These are phyloP conservation scores for Megacollybia platyphylla DNA, from an alignment of 1,284 basidiomycete species.

Conservation along the genomic window DNA sequence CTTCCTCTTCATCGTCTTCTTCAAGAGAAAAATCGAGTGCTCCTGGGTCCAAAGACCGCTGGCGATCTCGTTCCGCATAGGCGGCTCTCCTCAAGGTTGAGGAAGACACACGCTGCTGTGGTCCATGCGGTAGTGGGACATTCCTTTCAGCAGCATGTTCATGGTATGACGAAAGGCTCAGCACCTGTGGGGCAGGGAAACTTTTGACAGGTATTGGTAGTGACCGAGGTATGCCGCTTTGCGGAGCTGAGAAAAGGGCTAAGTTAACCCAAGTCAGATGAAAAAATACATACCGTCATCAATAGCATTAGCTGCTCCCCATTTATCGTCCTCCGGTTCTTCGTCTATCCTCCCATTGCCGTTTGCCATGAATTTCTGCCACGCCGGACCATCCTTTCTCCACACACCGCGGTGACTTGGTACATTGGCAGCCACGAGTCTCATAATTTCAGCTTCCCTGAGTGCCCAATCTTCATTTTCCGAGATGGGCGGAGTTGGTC, in stretches of 20 bases:
- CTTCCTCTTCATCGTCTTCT: conserved; percentile 28
- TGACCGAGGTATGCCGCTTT: conserved; percentile 28
- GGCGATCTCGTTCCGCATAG: conserved; percentile 56
- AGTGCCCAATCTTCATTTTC: conserved; percentile 1
- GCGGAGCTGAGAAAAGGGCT: too few relatives aligned
- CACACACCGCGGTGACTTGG: conserved; percentile 63
- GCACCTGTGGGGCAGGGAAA: conserved; percentile 18
- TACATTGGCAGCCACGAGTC: conserved; percentile 50
- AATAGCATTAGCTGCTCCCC: neutral
- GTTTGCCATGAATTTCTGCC: conserved; percentile 45
- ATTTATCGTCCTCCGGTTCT: conserved; percentile 16
- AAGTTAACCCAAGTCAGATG: too few relatives aligned
- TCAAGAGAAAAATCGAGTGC: conserved; percentile 42
- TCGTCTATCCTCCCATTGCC: conserved; percentile 25
- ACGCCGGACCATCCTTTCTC: conserved; percentile 49
- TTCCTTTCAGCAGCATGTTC: conserved; percentile 23
- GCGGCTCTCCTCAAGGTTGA: conserved; percentile 38
- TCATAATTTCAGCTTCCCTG: conserved; percentile 42
- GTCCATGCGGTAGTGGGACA: conserved; percentile 18
- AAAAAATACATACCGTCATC: conserved; percentile 3
- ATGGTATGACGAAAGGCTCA: conserved; percentile 40
- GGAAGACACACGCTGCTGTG: conserved; percentile 23
- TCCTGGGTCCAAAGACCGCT: conserved; percentile 52
- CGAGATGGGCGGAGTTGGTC: neutral
- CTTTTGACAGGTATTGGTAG: conserved; percentile 31